Percentiles rank a stretch among this genome's conserved stretches.
These are phyloP conservation scores for Pleodorina starrii DNA, from an alignment of 139 green algal genomes.

Conservation along the genomic window DNA sequence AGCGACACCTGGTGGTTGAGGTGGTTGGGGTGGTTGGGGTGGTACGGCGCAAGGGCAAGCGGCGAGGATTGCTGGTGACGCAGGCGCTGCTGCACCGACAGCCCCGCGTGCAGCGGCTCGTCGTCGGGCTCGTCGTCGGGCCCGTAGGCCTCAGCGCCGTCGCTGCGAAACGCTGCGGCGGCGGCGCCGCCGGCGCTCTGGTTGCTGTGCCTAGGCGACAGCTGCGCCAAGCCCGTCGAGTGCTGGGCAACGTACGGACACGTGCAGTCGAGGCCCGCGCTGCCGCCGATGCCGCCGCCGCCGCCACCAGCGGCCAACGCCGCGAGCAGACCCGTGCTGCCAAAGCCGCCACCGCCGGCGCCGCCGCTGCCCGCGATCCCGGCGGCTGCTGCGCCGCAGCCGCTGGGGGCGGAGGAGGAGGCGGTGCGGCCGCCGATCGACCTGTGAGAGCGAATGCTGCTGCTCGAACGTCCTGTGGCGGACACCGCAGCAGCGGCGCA, in stretches of 20 bases:
- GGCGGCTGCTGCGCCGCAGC: neutral
- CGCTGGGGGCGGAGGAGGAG: neutral
- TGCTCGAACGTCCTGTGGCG: conserved; percentile 1
- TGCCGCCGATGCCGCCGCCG: neutral
- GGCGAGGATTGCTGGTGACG: no score
- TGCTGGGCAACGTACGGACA: no score
- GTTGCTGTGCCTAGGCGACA: no score
- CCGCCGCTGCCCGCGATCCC: neutral
- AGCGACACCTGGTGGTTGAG: neutral
- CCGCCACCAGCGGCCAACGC: neutral
- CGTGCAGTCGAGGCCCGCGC: neutral
- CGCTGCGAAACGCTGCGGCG: no score
- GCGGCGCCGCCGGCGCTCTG: no score
- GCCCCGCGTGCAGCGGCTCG: no score
- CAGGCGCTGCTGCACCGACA: no score
- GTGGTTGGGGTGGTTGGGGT: no score
- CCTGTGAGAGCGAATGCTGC: conserved; percentile 7
- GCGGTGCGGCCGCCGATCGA: neutral
- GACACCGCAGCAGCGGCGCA: neutral
- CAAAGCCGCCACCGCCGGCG: neutral
- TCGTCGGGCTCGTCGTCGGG: no score
- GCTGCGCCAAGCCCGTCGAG: no score
- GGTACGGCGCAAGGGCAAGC: no score
- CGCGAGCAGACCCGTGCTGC: conserved; percentile 10
- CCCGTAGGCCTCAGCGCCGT: no score